These are phyloP conservation scores for Candida pseudofarinosa DNA, from an alignment of 805 yeast species.

Conservation along the genomic window DNA sequence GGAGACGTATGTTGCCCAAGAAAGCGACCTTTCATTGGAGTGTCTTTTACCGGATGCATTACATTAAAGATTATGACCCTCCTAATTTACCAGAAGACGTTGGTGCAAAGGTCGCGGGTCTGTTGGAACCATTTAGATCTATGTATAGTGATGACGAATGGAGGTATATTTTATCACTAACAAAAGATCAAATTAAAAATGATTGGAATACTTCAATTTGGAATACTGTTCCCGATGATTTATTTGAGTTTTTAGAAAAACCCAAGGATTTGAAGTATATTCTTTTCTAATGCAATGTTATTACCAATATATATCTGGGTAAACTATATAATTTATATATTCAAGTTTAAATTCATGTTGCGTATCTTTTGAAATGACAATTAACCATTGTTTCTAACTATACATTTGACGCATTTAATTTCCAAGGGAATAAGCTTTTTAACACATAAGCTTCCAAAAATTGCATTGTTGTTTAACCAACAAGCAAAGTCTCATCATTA, in stretches of 20 bases:
- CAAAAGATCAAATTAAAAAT: constrained; percentile 13
- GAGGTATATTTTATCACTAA: neutral
- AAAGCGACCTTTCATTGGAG: constrained; percentile 55
- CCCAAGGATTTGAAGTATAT: constrained; percentile 6
- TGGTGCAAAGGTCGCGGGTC: constrained; percentile 16
- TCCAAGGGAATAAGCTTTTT: neutral
- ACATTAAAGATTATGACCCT: constrained; percentile 44
- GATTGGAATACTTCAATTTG: constrained; percentile 20
- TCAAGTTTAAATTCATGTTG: constrained; percentile 1
- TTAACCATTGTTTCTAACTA: neutral
- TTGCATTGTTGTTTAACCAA: constrained; percentile 57
- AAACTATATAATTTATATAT: constrained; percentile 1
- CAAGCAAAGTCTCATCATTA: constrained; percentile 72
- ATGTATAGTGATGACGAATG: constrained; percentile 7
- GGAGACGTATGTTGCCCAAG: constrained; percentile 54
- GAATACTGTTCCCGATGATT: constrained; percentile 31
- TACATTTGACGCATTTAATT: neutral
- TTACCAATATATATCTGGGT: constrained; percentile 11
- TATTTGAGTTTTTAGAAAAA: constrained; percentile 13
- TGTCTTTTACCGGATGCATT: constrained; percentile 42
- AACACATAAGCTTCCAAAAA: neutral
- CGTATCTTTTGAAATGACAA: neutral
- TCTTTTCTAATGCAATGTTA: constrained; percentile 11
- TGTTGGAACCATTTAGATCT: constrained; percentile 12
- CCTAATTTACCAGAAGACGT: constrained; percentile 16